Conservation (phyloP, 2,329 filamentous ascomycete species). For the Aspergillus ustus region DNA sequence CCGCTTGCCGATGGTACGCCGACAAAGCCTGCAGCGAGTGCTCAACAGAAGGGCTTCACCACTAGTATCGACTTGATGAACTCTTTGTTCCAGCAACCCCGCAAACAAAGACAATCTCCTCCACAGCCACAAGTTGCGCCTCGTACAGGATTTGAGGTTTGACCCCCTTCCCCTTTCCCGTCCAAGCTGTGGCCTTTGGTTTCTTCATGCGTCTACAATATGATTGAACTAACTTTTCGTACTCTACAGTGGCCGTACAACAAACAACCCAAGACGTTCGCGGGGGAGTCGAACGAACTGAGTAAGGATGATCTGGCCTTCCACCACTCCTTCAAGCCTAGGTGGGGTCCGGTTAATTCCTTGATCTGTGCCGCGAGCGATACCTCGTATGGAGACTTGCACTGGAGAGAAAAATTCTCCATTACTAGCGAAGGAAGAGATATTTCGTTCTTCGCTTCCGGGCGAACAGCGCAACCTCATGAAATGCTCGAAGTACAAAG, state of each 20-base stretch:
- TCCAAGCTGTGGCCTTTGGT: slow-evolving; percentile 13
- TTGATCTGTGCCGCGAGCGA: slow-evolving; percentile 66
- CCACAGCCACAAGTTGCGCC: slow-evolving; percentile 62
- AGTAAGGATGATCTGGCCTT: slow-evolving; percentile 68
- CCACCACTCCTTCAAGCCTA: slow-evolving; percentile 75
- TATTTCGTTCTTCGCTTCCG: slow-evolving; percentile 34
- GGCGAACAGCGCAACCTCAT: slow-evolving; percentile 28
- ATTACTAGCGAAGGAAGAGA: slow-evolving; percentile 40
- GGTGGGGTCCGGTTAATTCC: slow-evolving; percentile 76
- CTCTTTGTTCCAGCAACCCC: slow-evolving; percentile 78
- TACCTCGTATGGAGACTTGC: slow-evolving; percentile 31
- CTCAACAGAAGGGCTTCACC: slow-evolving; percentile 67
- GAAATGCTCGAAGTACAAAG: slow-evolving; percentile 42
- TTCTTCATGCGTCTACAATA: neutral
- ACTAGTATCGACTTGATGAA: slow-evolving; percentile 97
- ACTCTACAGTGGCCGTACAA: slow-evolving; percentile 79
- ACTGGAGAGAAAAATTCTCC: slow-evolving; percentile 60
- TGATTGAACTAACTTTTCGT: slow-evolving; percentile 34
- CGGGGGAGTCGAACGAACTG: slow-evolving; percentile 65
- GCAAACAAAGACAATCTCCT: slow-evolving; percentile 50
- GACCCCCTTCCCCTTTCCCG: slow-evolving; percentile 56
- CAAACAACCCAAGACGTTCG: slow-evolving; percentile 72
- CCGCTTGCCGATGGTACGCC: slow-evolving; percentile 43
- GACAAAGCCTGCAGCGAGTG: slow-evolving; percentile 25
- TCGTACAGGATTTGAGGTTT: slow-evolving; percentile 82